Conservation (phyloP, 805 yeast genomes). For the Hanseniaspora nectarophila region DNA sequence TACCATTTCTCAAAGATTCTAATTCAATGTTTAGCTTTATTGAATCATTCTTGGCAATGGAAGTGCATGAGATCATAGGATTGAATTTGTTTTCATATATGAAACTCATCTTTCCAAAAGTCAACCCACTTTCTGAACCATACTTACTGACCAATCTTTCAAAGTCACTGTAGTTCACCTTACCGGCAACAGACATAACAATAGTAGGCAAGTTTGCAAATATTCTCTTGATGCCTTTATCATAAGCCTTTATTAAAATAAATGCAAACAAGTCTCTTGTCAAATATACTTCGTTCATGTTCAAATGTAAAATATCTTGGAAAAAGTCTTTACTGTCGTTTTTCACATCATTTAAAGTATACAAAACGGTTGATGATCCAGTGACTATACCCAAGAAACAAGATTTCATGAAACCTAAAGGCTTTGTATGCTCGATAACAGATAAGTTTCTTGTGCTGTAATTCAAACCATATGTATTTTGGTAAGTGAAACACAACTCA, state of each 20-base stretch:
- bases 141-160: slow-evolving; percentile 50
- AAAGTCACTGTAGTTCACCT: slow-evolving; percentile 56
- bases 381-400: slow-evolving; percentile 69
- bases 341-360: slow-evolving; percentile 67
- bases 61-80: slow-evolving; percentile 52
- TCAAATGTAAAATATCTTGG: slow-evolving; percentile 57
- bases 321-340: slow-evolving; percentile 62
- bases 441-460: slow-evolving; percentile 66
- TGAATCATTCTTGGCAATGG: slow-evolving; percentile 76
- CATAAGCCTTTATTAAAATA: slow-evolving; percentile 55
- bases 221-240: slow-evolving; percentile 22
- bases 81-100: slow-evolving; percentile 70
- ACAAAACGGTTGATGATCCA: slow-evolving; percentile 74
- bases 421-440: slow-evolving; percentile 71
- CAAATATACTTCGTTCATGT: slow-evolving; percentile 74
- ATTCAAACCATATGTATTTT: slow-evolving; percentile 80
- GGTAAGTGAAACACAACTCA: slow-evolving; percentile 74
- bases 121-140: slow-evolving; percentile 45
- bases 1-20: slow-evolving; percentile 78
- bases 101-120: slow-evolving; percentile 57
- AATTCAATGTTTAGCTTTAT: slow-evolving; percentile 81
- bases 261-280: slow-evolving; percentile 74
- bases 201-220: slow-evolving; percentile 55
- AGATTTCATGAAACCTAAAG: slow-evolving; percentile 83
- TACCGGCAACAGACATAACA: slow-evolving; percentile 65